These are phyloP conservation scores for Russula sp. DNA, from an alignment of 768 basidiomycete genomes.

Conservation along the genomic window DNA sequence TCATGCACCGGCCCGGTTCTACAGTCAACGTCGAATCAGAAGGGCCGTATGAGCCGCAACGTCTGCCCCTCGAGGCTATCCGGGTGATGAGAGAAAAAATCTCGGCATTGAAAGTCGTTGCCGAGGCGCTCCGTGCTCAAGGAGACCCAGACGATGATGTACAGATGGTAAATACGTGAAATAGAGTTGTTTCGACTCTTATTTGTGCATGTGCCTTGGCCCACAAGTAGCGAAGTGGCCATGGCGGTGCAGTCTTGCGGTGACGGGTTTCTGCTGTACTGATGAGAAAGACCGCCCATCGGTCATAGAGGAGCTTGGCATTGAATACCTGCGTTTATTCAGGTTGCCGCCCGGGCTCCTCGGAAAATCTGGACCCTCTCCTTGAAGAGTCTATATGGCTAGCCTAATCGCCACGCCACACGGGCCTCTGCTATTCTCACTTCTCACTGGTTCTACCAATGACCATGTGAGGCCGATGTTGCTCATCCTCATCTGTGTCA, in stretches of 20 bases:
- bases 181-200: neutral
- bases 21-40: conserved; percentile 88
- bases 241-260: neutral
- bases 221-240: too few species aligned
- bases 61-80: conserved; percentile 73
- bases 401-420: neutral
- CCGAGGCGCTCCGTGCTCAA: conserved; percentile 47
- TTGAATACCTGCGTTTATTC: too few species aligned
- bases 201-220: too few species aligned
- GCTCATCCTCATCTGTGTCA: too few species aligned
- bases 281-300: neutral
- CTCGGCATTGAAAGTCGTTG: conserved; percentile 46
- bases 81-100: conserved; percentile 80
- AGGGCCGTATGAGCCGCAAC: conserved; percentile 79
- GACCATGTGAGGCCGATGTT: neutral
- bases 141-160: conserved; percentile 36
- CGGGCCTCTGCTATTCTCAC: neutral
- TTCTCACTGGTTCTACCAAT: neutral
- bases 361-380: too few species aligned
- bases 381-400: neutral
- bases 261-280: neutral
- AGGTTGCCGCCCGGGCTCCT: too few species aligned
- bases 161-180: conserved; percentile 42
- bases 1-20: conserved; percentile 3
- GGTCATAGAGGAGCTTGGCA: neutral